These are phyloP conservation scores for Solanum hybrid DNA, from an alignment of 305 asterid genomes.

Conservation along the genomic window DNA sequence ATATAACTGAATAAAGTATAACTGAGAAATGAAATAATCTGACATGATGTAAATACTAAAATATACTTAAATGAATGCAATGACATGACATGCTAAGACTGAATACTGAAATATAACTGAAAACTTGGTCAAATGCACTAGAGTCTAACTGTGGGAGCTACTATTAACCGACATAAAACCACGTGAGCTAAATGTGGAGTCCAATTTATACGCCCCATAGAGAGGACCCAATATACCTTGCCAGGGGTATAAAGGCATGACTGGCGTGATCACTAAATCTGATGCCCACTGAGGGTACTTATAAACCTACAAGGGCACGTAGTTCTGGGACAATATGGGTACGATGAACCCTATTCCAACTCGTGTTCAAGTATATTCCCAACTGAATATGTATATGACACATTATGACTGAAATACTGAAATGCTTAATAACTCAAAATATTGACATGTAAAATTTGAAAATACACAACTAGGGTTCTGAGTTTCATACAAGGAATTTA, in stretches of 20 bases:
- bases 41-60: neutral
- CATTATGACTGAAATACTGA: neutral
- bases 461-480: neutral
- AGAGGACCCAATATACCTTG: neutral
- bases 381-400: neutral
- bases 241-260: neutral
- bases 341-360: neutral
- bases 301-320: neutral
- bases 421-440: neutral
- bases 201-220: neutral
- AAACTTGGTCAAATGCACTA: neutral
- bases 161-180: neutral
- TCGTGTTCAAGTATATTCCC: neutral
- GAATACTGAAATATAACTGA: neutral
- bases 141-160: neutral
- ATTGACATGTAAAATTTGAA: neutral
- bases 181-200: neutral
- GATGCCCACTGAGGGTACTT: neutral
- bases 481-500: neutral
- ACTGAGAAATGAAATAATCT: neutral
- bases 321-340: neutral
- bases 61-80: neutral
- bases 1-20: neutral
- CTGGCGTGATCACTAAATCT: neutral
- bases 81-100: neutral